Percentiles rank a stretch among this genome's conserved stretches.
phyloP scores from a whole-genome alignment of 2,329 filamentous ascomycete genomes.

The Thielaviopsis cerberus region DNA sequence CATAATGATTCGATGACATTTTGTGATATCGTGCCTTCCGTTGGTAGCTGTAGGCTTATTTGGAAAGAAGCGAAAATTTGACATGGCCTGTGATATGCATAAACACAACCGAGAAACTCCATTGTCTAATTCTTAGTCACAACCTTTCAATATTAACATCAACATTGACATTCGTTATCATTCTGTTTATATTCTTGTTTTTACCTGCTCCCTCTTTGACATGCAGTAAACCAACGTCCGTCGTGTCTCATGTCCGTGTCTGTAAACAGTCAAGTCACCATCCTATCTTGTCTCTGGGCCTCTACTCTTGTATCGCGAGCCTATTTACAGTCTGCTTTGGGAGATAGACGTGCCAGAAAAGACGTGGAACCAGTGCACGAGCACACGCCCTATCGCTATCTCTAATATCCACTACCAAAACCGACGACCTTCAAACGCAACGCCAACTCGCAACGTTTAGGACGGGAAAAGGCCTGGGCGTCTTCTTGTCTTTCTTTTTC shows the following conservation, averaged over 20 bases:
- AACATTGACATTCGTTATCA: not conserved
- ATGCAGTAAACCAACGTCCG: not conserved
- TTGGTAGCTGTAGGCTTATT: not conserved
- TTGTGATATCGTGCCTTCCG: not conserved
- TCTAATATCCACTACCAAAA: too few species aligned
- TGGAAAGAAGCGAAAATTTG: not conserved
- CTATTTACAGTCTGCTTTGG: not conserved
- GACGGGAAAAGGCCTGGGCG: not conserved
- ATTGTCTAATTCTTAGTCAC: not conserved
- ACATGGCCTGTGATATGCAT: not conserved
- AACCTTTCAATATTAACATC: not conserved
- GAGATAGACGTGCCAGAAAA: not conserved
- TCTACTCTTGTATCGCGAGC: not conserved
- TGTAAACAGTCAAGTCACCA: not conserved
- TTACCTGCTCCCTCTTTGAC: too few species aligned
- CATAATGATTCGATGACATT: not conserved
- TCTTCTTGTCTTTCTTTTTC: not conserved
- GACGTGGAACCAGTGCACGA: not conserved
- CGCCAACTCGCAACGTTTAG: not conserved
- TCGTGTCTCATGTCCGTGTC: not conserved
- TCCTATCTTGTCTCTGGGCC: not conserved
- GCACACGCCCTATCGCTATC: too few species aligned
- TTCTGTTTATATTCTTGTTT: not conserved
- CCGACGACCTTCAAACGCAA: not conserved
- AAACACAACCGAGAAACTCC: not conserved